phyloP scores from a whole-genome alignment of 2,329 filamentous ascomycete species.

The Microdochium nivale region DNA sequence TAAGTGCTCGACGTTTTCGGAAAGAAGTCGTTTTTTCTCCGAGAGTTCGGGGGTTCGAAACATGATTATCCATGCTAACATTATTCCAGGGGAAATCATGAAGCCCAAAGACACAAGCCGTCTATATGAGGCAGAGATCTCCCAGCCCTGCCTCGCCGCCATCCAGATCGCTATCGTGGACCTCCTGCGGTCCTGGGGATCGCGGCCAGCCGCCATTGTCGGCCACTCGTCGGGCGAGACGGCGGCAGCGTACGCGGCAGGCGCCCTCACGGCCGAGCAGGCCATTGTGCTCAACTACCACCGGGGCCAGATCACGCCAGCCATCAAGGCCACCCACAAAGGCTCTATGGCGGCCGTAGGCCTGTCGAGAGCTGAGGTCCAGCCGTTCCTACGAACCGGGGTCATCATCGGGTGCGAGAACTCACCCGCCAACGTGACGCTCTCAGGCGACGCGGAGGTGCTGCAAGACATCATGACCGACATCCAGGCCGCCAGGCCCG shows the following conservation, averaged over 20 bases:
- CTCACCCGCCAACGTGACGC: slow-evolving; percentile 35
- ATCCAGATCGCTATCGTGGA: slow-evolving; percentile 33
- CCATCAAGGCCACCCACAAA: slow-evolving; percentile 26
- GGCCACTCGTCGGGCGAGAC: slow-evolving; percentile 33
- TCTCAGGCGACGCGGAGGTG: slow-evolving; percentile 33
- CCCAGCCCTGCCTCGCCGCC: slow-evolving; percentile 32
- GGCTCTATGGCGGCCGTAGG: slow-evolving; percentile 24
- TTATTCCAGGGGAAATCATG: neutral
- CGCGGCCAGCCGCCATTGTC: slow-evolving; percentile 23
- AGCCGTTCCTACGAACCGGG: slow-evolving; percentile 17
- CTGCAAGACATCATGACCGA: slow-evolving; percentile 26
- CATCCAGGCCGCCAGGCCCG: slow-evolving; percentile 28
- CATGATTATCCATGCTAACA: neutral
- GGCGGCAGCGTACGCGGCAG: slow-evolving; percentile 35
- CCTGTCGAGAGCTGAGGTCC: slow-evolving; percentile 14
- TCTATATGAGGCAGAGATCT: slow-evolving; percentile 12
- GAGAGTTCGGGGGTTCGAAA: neutral
- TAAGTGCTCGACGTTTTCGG: slow-evolving; percentile 2
- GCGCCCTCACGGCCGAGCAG: slow-evolving; percentile 33
- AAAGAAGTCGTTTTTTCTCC: slow-evolving; percentile 5
- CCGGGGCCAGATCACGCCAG: slow-evolving; percentile 18
- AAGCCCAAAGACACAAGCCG: neutral
- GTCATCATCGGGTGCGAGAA: slow-evolving; percentile 28
- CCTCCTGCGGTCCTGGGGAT: slow-evolving; percentile 23
- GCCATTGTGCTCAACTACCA: slow-evolving; percentile 36